Base-by-base conservation (phyloP, 257 asterid species). In the Misopates orontium region DNA sequence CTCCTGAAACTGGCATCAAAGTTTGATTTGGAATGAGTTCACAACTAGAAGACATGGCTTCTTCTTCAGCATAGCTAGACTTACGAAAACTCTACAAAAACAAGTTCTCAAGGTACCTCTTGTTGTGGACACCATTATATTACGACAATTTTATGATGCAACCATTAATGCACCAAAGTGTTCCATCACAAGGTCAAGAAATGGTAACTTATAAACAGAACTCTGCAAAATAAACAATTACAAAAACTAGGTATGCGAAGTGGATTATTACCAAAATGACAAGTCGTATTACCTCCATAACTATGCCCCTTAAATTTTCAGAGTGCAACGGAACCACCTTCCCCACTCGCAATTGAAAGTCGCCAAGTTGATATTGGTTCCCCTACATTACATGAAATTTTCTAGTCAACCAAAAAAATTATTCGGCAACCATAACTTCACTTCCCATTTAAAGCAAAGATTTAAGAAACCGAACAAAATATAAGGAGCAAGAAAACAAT, bases 291-390 rank as follows among this genome's bases (percentile, higher is more conserved):
- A 93, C 96, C 99, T 93, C 96, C 99, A 93, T 86, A 56, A 87
- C 87, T 62, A 90, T 94, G 75, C 99, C 99, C 87, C 96, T 90
- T 82, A 94, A 83, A 72, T 64, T 82, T 73, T 91, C 97, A 41
- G 95, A 75, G 70, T 90, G 87, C 75, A 79, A 47, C 2, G 95
- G 91, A 64, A 82, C 90, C 65, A 94, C 99, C 79, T 94, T 94
- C 41, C 99, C 99, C 70, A 90, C 99, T n/a, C 97, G 86, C 76
- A 94, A 75, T 82, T 78, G 95, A 60, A 94, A 94, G 79, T 91
- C 97, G 42, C 96, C 96, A 51, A 91, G 89, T 72, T 84, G 93
- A 73, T 91, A 91, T 49, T 84, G 96, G 68, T 68, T 77, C 24
- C 97, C 96, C 96, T 91, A 58, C 66, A 69, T 19, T 12, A 23